Evolutionary conservation across 2,329 filamentous ascomycete genomes (phyloP).

Genomic region (Myriosclerotinia scirpicola): DNA sequence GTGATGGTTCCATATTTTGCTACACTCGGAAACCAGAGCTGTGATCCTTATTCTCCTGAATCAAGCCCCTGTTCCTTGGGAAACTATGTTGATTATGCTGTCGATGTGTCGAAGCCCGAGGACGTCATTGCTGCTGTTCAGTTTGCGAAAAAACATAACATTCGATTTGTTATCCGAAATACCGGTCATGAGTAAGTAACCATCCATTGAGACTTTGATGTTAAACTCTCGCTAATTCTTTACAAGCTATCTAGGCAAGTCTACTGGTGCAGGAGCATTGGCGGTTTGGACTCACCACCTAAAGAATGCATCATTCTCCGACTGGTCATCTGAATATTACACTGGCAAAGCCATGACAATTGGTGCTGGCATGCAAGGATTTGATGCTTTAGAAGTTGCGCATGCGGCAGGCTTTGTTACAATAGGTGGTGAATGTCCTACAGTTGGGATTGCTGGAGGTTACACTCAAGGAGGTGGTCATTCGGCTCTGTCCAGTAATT

Average conservation of each 20-base stretch:
- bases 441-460: constrained; percentile 59
- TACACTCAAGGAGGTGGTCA: constrained; percentile 63
- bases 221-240: constrained; percentile 8
- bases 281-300: constrained; percentile 58
- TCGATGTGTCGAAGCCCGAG: constrained; percentile 34
- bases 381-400: constrained; percentile 48
- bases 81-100: constrained; percentile 41
- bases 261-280: constrained; percentile 59
- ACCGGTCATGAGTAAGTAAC: constrained; percentile 53
- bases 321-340: constrained; percentile 47
- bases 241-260: constrained; percentile 53
- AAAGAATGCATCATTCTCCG: constrained; percentile 46
- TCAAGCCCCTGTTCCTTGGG: constrained; percentile 43
- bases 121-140: constrained; percentile 41
- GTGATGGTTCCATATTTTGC: constrained; percentile 45
- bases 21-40: constrained; percentile 36
- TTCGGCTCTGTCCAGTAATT: constrained; percentile 51
- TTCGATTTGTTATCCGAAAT: constrained; percentile 52
- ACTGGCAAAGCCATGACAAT: constrained; percentile 53
- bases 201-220: background rate
- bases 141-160: constrained; percentile 43
- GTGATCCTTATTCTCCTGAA: constrained; percentile 41
- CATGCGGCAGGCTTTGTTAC: constrained; percentile 46
- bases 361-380: constrained; percentile 53
- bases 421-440: constrained; percentile 55